These are phyloP conservation scores for Adansonia gregorii DNA, from an alignment of 441 rosid species.

Conservation along the genomic window DNA sequence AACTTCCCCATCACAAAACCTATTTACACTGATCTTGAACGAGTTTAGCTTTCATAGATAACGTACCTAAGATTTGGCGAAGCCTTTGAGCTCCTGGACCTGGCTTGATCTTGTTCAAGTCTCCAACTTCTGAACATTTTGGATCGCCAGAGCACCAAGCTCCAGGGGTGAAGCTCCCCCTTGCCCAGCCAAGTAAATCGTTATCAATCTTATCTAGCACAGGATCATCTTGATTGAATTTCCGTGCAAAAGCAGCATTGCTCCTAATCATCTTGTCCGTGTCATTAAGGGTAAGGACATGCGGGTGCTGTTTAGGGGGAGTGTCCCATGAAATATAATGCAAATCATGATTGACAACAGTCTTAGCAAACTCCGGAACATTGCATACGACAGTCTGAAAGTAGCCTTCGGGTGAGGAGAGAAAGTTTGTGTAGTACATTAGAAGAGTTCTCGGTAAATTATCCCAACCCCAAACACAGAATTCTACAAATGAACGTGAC, in stretches of 20 bases:
- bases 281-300: constrained; percentile 69
- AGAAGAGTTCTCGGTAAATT: constrained; percentile 84
- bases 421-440: constrained; percentile 91
- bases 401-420: constrained; percentile 96
- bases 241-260: constrained; percentile 85
- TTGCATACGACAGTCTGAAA: constrained; percentile 97
- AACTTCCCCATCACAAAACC: constrained; percentile 28
- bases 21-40: constrained; percentile 79
- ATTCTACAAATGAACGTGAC: constrained; percentile 81
- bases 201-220: constrained; percentile 71
- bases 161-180: constrained; percentile 77
- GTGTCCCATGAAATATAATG: constrained; percentile 94
- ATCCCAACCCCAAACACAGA: constrained; percentile 97
- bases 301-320: constrained; percentile 95
- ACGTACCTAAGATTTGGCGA: constrained; percentile 56
- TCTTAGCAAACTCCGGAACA: constrained; percentile 68
- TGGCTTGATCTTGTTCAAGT: constrained; percentile 62
- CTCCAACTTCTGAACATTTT: constrained; percentile 67
- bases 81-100: constrained; percentile 81
- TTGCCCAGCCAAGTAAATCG: constrained; percentile 62
- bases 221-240: constrained; percentile 59
- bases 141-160: constrained; percentile 90
- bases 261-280: constrained; percentile 62
- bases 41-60: constrained; percentile 47
- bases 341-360: constrained; percentile 81